These are phyloP conservation scores for Punica granatum DNA, from an alignment of 345 rosid species.

Conservation along the genomic window DNA sequence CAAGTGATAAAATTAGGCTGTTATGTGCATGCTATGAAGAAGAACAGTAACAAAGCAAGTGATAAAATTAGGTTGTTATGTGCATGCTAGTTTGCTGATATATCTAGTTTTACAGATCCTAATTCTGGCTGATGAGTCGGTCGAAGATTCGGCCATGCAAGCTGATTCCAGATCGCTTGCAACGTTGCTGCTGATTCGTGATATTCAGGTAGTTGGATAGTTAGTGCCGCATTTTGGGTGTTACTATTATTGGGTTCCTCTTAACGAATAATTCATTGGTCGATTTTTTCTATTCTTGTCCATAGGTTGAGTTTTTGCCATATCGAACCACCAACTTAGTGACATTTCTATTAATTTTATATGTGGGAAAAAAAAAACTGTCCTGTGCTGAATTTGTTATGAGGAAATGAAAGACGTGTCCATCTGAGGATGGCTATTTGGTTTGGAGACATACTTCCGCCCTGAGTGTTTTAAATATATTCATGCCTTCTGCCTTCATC, in stretches of 20 bases:
- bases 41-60: neutral
- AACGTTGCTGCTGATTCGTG: constrained; percentile 58
- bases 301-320: neutral
- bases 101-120: constrained; percentile 35
- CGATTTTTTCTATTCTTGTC: neutral
- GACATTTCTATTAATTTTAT: neutral
- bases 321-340: neutral
- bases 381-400: no score
- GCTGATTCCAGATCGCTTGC: constrained; percentile 85
- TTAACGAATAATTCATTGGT: neutral
- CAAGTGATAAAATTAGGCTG: neutral
- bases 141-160: constrained; percentile 77
- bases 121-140: constrained; percentile 71
- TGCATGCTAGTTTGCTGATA: neutral
- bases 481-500: no score
- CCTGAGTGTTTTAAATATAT: no score
- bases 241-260: neutral
- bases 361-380: no score
- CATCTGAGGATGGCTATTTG: no score
- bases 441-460: no score
- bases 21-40: neutral
- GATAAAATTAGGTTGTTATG: neutral
- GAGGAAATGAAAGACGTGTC: no score
- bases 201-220: constrained; percentile 50
- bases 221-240: neutral